Evolutionary conservation across 257 asterid species (phyloP), one percentile per base, ranked within the genome.

Genomic region (Ligustrum vulgare): DNA sequence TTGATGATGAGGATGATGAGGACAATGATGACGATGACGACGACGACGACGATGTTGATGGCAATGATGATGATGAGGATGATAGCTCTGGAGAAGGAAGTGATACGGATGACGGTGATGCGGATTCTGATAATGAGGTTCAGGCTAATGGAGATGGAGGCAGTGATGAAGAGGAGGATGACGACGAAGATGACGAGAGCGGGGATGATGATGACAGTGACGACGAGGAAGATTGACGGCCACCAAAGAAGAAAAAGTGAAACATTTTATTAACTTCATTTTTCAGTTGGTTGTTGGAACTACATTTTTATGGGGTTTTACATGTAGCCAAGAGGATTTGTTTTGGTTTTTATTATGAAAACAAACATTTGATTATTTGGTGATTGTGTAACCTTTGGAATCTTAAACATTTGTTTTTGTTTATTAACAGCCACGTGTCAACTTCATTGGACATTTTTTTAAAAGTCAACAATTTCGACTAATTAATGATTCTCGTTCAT

Each of bases 231-330:
- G 67, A 60, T 60, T 18, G 23, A 60, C 32, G 18, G 16, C 34
- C 67, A 60, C 34, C 67, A 22, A 60, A 60, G 67, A 60, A 60
- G 67, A 60, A 60, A 23, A 60, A 60, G 34, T 60, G 67, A 60
- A 23, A 60, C 15, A 22, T 20, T 23, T 60, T 60, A 22, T 9
- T 3, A 7, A 18, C 31, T 54, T 54, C 9, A 20, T n/a, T 18
- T 20, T 13, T 20, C 2, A 7, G 31, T 54, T 6, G 7, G 10
- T 51, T 20, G 67, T 60, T 23, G 33, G 33, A 54, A 18, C 32
- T 23, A 60, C 33, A 23, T 23, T 60, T 23, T 60, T 8, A 25
- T 22, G 67, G 34, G 67, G 32, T 60, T 58, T 10, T 60, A 10
- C 28, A 23, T 10, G 2, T 9, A 60, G 34, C 18, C 33, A 8